Conservation (phyloP, 78 protist genomes). For the Thecamonas trahens region DNA sequence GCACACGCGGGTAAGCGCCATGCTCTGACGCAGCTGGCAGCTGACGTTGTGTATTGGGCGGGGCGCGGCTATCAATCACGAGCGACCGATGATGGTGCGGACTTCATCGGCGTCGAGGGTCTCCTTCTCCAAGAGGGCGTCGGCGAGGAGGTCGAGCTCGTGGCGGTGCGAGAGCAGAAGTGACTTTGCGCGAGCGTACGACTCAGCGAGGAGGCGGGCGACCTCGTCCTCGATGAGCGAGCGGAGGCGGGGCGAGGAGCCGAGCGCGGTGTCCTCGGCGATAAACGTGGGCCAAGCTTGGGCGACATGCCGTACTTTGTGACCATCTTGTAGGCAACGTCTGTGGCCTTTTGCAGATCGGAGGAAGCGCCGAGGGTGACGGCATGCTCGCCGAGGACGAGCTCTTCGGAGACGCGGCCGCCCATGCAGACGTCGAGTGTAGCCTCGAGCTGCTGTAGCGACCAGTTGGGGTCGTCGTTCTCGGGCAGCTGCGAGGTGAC, state of each 20-base stretch:
- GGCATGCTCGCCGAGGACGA: slow-evolving; percentile 65
- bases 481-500: slow-evolving; percentile 54
- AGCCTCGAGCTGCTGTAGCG: slow-evolving; percentile 57
- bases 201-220: not conserved
- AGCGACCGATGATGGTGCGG: slow-evolving; percentile 22
- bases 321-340: slow-evolving; percentile 64
- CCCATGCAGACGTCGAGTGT: slow-evolving; percentile 78
- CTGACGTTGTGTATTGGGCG: too few relatives aligned
- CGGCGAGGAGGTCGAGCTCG: slow-evolving; percentile 54
- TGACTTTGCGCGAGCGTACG: slow-evolving; percentile 36
- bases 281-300: slow-evolving; percentile 6
- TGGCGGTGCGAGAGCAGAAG: slow-evolving; percentile 29
- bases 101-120: slow-evolving; percentile 55
- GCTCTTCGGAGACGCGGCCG: slow-evolving; percentile 88
- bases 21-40: too few relatives aligned
- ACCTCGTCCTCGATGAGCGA: too few relatives aligned
- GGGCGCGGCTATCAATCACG: slow-evolving; percentile 1
- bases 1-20: too few relatives aligned
- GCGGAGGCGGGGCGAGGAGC: too few relatives aligned
- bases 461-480: slow-evolving; percentile 24
- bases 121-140: slow-evolving; percentile 63
- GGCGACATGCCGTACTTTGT: slow-evolving; percentile 48
- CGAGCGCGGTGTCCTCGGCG: slow-evolving; percentile 20
- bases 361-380: slow-evolving; percentile 49
- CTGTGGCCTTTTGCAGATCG: slow-evolving; percentile 46